Evolutionary conservation across 768 basidiomycete species (phyloP), one percentile per base, ranked within the genome.

Genomic region (Mycena albidolilacea): DNA sequence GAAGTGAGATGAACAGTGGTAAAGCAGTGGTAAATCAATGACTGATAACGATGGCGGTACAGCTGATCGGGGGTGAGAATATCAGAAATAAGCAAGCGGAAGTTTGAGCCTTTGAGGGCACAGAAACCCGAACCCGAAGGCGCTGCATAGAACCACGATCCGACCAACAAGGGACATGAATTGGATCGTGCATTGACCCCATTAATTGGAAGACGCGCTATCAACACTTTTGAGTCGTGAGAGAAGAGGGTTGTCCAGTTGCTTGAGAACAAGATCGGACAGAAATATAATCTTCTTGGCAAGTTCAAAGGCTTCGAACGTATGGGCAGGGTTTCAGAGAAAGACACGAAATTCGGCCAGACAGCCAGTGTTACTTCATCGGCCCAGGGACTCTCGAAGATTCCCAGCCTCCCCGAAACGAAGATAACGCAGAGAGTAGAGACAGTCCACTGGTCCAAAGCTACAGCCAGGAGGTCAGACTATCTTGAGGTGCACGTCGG

Each of bases 351-450:
- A 52, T 35, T 10, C 3, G 54, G 17, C 54, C 39, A 44, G 39
- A 64, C 38, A 14, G 30, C 4, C 30, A 30, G 55, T 21, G 19
- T 39, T 71, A 71, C 19, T 64, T 59, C 64, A 60, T 71, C 12
- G 71, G 66, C 38, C 44, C 66, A 39, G 67, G 54, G 12, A 72
- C 23, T 57, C 64, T 62, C 17, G 39, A 37, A 15, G 37, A 48
- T 55, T 75, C 74, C 74, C 74, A 72, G 23, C 74, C 71, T 10
- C 74, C 74, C 1, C 68, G 19, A 19, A 75, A 67, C 23, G 71
- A 58, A 44, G 71, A 71, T 21, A 72, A 37, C 38, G 67, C 74
- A 38, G 74, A 75, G n/a, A 75, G 7, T 10, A 75, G 52, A 46
- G 74, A 75, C 64, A 75, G 41, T 3, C 48, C 74, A 43, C 12